Evolutionary conservation across 129 eudicot genomes (phyloP).

Genomic region (Flaveria ramosissima): DNA sequence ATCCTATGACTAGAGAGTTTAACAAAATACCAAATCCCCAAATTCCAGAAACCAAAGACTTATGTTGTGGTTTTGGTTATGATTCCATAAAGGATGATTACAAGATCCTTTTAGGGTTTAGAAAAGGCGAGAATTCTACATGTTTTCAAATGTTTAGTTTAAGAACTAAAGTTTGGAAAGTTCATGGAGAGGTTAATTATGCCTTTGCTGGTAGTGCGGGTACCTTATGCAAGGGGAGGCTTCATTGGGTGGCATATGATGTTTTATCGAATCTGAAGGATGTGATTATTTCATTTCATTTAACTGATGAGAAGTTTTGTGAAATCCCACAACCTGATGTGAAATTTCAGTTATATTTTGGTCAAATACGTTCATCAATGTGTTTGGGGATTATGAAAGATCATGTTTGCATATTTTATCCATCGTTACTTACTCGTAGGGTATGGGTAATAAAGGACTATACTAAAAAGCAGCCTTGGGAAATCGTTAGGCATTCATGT

Average conservation of each 20-base stretch:
- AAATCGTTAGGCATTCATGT: neutral
- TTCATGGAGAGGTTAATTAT: constrained; percentile 13
- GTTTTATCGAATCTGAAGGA: neutral
- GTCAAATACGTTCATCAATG: neutral
- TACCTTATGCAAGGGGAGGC: constrained; percentile 29
- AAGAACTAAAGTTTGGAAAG: constrained; percentile 27
- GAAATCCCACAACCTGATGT: constrained; percentile 13
- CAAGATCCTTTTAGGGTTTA: constrained; percentile 20
- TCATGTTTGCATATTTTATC: constrained; percentile 6
- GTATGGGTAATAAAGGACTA: constrained; percentile 30
- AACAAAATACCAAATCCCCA: neutral
- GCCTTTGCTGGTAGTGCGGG: neutral
- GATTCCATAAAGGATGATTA: constrained; percentile 33
- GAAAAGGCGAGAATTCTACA: neutral
- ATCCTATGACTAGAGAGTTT: constrained; percentile 32
- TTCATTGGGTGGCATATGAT: constrained; percentile 25
- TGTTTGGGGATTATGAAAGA: constrained; percentile 18
- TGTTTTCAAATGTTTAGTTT: constrained; percentile 26
- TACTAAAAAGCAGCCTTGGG: constrained; percentile 29
- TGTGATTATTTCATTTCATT: constrained; percentile 20
- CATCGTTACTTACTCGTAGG: neutral
- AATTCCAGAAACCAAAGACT: neutral
- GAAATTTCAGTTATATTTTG: neutral
- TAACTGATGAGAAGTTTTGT: constrained; percentile 3
- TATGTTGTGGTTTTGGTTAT: constrained; percentile 34